Base-by-base conservation (phyloP, 1,139 yeast genomes). In the Zygosaccharomyces sapae region DNA sequence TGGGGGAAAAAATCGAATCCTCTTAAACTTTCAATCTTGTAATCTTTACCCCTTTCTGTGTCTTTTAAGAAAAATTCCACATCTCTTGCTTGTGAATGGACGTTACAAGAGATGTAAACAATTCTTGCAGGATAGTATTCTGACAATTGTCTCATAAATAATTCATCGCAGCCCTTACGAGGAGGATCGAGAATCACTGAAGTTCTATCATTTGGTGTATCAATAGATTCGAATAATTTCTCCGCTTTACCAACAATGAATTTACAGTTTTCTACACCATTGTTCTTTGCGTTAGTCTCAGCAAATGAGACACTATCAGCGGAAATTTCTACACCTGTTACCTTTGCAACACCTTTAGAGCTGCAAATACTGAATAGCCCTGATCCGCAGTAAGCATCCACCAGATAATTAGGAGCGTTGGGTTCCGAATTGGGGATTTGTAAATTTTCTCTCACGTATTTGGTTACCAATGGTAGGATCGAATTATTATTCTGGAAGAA, bases 1-100 rank as follows among this genome's bases (percentile, higher is more conserved):
- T 90, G 97, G 3, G 98, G 98, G 73, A 92, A 92, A 69, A 92
- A 90, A 68, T 92, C 98, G 68, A 92, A 92, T 1, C 98, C 98
- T 61, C 90, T 80, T 35, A 92, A 75, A 55, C 92, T 83, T 56
- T 86, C 96, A 44, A 92, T 77, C 50, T 70, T 71, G 70, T 88
- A 92, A 33, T 75, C 61, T 4, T 63, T 56, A 2, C 92, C 90
- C 55, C 79, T 80, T 25, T 70, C 75, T 3, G 92, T 83, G 42
- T 80, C 74, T 53, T 77, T 79, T 50, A 90, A 68, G 61, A 92
- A 84, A 74, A 83, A 89, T 55, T 88, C 94, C 42, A 92, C 69
- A 65, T 92, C 98, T 59, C 97, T 74, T 4, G 97, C 97, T 68
- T 92, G 98, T 8, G 97, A 88, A 68, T 92, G 97, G 44, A 92